Evolutionary conservation across 495 filamentous ascomycete species (phyloP).

Genomic region (Trichoderma reesei): DNA sequence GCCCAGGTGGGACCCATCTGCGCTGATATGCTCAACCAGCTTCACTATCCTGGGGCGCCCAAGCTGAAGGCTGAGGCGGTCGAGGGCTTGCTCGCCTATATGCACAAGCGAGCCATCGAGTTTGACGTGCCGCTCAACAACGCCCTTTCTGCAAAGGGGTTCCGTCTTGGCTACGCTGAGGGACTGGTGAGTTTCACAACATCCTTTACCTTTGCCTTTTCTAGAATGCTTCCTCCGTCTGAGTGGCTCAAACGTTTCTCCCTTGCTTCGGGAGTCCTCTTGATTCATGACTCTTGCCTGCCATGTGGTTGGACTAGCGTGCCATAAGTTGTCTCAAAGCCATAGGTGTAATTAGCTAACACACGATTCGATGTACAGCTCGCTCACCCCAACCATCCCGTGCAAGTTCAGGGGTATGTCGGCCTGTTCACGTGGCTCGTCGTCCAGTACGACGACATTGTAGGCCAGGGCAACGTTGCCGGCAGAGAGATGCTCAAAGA

Average conservation of each 20-base stretch:
- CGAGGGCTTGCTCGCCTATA: not conserved
- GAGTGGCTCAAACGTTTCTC: too few species aligned
- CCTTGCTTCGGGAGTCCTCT: too few species aligned
- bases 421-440: slow-evolving; percentile 10
- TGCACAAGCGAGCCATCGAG: slow-evolving; percentile 6
- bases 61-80: slow-evolving; percentile 2
- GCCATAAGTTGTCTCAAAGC: not conserved
- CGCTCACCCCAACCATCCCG: slow-evolving; percentile 1
- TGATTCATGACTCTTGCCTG: too few species aligned
- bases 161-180: slow-evolving; percentile 1
- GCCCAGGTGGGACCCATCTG: slow-evolving; percentile 2
- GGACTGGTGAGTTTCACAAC: not conserved
- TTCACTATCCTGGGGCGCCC: slow-evolving; percentile 9
- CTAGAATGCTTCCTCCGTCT: too few species aligned
- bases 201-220: not conserved
- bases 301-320: too few species aligned
- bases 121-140: not conserved
- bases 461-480: slow-evolving; percentile 3
- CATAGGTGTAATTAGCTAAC: too few species aligned
- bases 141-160: not conserved
- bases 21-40: slow-evolving; percentile 8
- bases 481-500: slow-evolving; percentile 5
- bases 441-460: slow-evolving; percentile 12
- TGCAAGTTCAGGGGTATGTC: slow-evolving; percentile 11
- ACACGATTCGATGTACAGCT: not conserved